A percentile compares a stretch with the other conserved stretches of the same genome.
Evolutionary conservation across 345 rosid genomes (phyloP).

Genomic region (Gossypium bickii): DNA sequence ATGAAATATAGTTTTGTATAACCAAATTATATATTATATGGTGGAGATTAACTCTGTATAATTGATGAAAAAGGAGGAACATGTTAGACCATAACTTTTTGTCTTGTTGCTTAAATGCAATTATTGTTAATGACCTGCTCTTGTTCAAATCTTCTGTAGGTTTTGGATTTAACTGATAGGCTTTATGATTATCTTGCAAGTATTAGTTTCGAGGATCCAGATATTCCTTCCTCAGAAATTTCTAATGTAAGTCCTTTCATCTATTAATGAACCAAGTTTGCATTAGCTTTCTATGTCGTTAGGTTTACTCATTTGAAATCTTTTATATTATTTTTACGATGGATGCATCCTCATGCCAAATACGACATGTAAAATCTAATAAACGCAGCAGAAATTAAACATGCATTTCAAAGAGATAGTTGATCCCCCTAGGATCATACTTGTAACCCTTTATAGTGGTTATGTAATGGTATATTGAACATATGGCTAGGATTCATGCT

Average conservation of each 20-base stretch:
- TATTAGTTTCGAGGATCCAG: constrained; percentile 42
- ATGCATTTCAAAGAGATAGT: not conserved
- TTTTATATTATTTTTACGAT: not conserved
- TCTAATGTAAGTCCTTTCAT: constrained; percentile 48
- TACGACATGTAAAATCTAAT: not conserved
- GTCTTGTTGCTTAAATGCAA: not conserved
- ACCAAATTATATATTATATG: not conserved
- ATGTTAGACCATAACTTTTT: not conserved
- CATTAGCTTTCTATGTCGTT: not conserved
- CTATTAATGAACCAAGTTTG: constrained; percentile 12
- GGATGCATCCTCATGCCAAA: not conserved
- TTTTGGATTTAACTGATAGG: constrained; percentile 59
- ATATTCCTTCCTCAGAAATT: constrained; percentile 26
- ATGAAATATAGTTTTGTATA: not conserved
- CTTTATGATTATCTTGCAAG: constrained; percentile 49
- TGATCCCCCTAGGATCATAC: not conserved
- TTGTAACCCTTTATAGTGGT: not conserved
- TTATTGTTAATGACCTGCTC: constrained; percentile 1
- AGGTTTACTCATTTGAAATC: not conserved
- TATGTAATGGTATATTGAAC: not conserved
- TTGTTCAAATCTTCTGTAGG: constrained; percentile 37
- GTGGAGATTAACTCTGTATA: not conserved
- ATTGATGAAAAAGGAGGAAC: not conserved
- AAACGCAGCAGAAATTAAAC: not conserved
- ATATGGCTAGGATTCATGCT: not conserved